Conservation (phyloP, 768 basidiomycete species). For the Kwoniella mangroviensis region DNA sequence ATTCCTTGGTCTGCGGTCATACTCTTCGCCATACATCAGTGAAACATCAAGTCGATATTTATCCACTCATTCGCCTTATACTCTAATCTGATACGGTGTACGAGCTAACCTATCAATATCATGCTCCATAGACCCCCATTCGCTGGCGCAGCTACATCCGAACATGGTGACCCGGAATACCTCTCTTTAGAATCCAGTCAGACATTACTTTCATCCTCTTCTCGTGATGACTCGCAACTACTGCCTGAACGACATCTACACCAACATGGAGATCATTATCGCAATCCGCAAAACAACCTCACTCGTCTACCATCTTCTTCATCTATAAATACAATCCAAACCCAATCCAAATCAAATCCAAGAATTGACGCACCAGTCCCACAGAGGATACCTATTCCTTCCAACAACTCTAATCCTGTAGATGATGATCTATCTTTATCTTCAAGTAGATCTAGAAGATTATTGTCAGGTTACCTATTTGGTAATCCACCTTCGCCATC, state of each 20-base stretch:
- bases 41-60: too few species aligned
- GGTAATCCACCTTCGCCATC: conserved; percentile 42
- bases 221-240: conserved; percentile 14
- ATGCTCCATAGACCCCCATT: conserved; percentile 41
- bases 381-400: conserved; percentile 13
- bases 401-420: not conserved
- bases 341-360: not conserved
- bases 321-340: not conserved
- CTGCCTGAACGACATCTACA: not conserved
- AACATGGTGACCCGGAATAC: conserved; percentile 36
- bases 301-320: conserved; percentile 6
- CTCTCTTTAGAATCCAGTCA: conserved; percentile 34
- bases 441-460: conserved; percentile 36
- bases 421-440: conserved; percentile 40
- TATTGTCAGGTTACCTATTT: conserved; percentile 55
- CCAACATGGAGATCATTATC: not conserved
- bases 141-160: conserved; percentile 37
- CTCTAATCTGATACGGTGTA: not conserved
- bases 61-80: too few species aligned
- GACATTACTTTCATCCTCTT: not conserved
- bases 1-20: not conserved
- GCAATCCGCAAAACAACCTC: conserved; percentile 1
- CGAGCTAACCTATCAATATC: not conserved
- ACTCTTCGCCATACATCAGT: not conserved
- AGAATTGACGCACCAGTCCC: conserved; percentile 7